Percentiles rank a stretch among this genome's conserved stretches.
phyloP scores from a whole-genome alignment of 345 rosid species.

The Acer saccharum region DNA sequence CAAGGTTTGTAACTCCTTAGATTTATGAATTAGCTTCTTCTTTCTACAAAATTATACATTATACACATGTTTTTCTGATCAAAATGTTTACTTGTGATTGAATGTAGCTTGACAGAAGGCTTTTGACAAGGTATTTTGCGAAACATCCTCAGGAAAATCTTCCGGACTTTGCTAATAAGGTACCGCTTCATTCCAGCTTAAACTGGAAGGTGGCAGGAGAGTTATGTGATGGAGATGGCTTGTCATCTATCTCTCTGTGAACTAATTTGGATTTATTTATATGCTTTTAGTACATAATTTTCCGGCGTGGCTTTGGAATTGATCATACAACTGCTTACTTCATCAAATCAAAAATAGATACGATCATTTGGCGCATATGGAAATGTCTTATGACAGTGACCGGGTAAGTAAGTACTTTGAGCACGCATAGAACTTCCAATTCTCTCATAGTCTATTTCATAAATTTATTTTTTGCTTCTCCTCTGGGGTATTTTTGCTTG shows the following conservation, averaged over 20 bases:
- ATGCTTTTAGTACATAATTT: slow-evolving; percentile 53
- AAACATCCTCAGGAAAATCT: slow-evolving; percentile 60
- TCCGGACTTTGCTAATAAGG: slow-evolving; percentile 76
- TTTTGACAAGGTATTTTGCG: slow-evolving; percentile 55
- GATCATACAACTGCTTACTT: slow-evolving; percentile 64
- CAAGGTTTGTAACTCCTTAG: slow-evolving; percentile 40
- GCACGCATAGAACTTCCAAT: not conserved
- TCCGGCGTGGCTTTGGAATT: slow-evolving; percentile 79
- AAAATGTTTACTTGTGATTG: slow-evolving; percentile 13
- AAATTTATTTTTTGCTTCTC: not conserved
- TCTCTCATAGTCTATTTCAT: not conserved
- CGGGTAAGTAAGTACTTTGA: slow-evolving; percentile 43
- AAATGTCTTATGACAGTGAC: slow-evolving; percentile 48
- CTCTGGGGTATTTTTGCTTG: not conserved
- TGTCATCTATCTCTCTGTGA: not conserved
- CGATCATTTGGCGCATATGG: slow-evolving; percentile 61
- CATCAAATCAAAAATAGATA: slow-evolving; percentile 50
- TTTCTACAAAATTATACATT: too few species aligned
- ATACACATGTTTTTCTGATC: not conserved
- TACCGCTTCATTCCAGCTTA: slow-evolving; percentile 19
- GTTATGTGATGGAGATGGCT: not conserved
- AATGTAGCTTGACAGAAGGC: slow-evolving; percentile 64
- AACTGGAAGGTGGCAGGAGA: not conserved
- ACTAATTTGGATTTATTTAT: slow-evolving; percentile 1
- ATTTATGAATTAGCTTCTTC: not conserved